Conservation (phyloP, 345 rosid species). For the Boechera divaricarpa region DNA sequence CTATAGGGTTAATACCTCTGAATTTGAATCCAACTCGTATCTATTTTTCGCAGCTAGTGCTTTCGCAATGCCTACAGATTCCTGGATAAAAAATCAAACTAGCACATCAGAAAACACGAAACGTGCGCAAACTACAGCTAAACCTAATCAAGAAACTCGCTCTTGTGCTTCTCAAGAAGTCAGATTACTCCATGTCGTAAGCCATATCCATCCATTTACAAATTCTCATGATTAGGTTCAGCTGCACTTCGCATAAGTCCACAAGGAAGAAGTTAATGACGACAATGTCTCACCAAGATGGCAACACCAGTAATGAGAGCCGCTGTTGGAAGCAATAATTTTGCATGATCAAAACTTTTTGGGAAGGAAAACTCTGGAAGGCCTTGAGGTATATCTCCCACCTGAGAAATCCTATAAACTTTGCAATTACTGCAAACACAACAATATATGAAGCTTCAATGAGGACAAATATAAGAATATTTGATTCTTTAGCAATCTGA, state of each 20-base stretch:
- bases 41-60: slow-evolving; percentile 97
- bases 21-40: slow-evolving; percentile 91
- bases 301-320: slow-evolving; percentile 97
- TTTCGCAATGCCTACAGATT: slow-evolving; percentile 99
- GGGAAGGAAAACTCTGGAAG: slow-evolving; percentile 92
- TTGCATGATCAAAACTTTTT: slow-evolving; percentile 57
- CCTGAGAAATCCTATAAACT: slow-evolving; percentile 55
- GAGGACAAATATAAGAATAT: background rate
- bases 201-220: slow-evolving; percentile 12
- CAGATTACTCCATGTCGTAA: slow-evolving; percentile 5
- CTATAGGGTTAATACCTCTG: slow-evolving; percentile 60
- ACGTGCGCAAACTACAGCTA: slow-evolving; percentile 17
- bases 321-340: slow-evolving; percentile 84
- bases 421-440: slow-evolving; percentile 22
- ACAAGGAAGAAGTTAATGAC: slow-evolving; percentile 17
- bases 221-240: slow-evolving; percentile 25
- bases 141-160: slow-evolving; percentile 19
- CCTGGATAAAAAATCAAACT: slow-evolving; percentile 51
- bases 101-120: slow-evolving; percentile 17
- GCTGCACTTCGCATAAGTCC: slow-evolving; percentile 18
- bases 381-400: slow-evolving; percentile 95
- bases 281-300: slow-evolving; percentile 75
- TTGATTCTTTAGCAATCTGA: slow-evolving; percentile 46
- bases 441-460: background rate
- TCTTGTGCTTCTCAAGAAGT: slow-evolving; percentile 23